Evolutionary conservation across 805 yeast genomes (phyloP).

Genomic region (Isabelozyma rhagii): DNA sequence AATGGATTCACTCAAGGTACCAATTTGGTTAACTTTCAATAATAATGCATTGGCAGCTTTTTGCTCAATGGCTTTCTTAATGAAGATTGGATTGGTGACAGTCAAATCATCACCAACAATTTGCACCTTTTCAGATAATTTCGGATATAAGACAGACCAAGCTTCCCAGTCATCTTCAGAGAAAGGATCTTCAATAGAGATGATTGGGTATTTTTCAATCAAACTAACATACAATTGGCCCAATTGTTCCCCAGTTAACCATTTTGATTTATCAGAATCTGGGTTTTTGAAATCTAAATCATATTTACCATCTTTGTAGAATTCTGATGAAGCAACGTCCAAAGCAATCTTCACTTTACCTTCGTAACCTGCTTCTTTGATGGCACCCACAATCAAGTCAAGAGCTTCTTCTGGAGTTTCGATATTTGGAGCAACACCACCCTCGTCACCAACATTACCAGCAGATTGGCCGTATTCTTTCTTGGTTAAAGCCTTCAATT

Average conservation of each 20-base stretch:
- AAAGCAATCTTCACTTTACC: conserved; percentile 17
- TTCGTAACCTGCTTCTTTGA: conserved; percentile 14
- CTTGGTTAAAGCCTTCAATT: conserved; percentile 13
- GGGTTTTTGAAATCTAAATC: conserved; percentile 19
- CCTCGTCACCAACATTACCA: conserved; percentile 24
- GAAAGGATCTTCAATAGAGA: conserved; percentile 20
- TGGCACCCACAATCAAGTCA: conserved; percentile 15
- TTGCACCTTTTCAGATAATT: conserved; percentile 10
- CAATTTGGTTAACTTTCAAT: conserved; percentile 21
- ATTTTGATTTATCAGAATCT: conserved; percentile 11
- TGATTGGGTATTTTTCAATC: conserved; percentile 16
- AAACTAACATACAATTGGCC: conserved; percentile 12
- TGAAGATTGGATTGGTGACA: conserved; percentile 18
- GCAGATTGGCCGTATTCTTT: conserved; percentile 17
- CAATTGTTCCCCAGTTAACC: conserved; percentile 16
- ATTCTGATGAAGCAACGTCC: conserved; percentile 19
- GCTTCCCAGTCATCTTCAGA: conserved; percentile 22
- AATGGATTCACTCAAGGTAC: conserved; percentile 16
- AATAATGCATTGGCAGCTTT: conserved; percentile 17
- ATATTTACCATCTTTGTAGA: conserved; percentile 17
- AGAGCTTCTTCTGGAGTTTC: conserved; percentile 17
- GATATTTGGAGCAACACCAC: conserved; percentile 20
- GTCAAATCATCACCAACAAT: conserved; percentile 20
- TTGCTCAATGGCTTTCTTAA: conserved; percentile 15
- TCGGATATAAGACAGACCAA: conserved; percentile 13